phyloP scores from a whole-genome alignment of 805 yeast species.

The Diddensiella santjacobensis region DNA sequence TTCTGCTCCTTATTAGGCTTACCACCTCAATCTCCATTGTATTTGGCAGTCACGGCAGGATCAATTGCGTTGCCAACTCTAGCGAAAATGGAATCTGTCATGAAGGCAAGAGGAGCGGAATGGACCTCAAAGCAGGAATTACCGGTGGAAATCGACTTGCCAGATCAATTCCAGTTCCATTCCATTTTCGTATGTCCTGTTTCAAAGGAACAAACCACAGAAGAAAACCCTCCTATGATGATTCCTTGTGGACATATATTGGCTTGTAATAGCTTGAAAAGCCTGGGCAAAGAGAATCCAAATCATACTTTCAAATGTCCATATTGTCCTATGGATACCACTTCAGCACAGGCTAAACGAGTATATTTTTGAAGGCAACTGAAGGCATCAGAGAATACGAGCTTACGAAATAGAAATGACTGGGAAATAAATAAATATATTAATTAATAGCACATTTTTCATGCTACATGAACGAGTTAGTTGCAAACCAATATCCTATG shows the following conservation, averaged over 20 bases:
- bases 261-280: conserved; percentile 49
- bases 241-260: conserved; percentile 64
- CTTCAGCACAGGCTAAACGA: conserved; percentile 40
- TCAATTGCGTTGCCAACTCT: conserved; percentile 51
- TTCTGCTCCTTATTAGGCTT: conserved; percentile 48
- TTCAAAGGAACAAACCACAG: conserved; percentile 60
- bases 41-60: conserved; percentile 49
- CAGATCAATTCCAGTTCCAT: conserved; percentile 52
- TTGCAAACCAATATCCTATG: no score
- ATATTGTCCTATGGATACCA: conserved; percentile 56
- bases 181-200: conserved; percentile 72
- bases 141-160: conserved; percentile 59
- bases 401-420: neutral
- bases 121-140: conserved; percentile 60
- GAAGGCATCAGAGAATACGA: no score
- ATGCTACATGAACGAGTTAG: no score
- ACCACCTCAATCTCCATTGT: conserved; percentile 52
- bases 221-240: conserved; percentile 55
- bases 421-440: neutral
- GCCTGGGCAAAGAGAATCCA: conserved; percentile 40
- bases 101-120: conserved; percentile 39
- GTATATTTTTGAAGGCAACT: conserved; percentile 38
- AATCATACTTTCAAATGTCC: conserved; percentile 62
- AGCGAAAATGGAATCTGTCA: conserved; percentile 45
- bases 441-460: conserved; percentile 3